Evolutionary conservation across 192 early-diverging fungal species (phyloP).

Genomic region (Backusella tuberculispora): DNA sequence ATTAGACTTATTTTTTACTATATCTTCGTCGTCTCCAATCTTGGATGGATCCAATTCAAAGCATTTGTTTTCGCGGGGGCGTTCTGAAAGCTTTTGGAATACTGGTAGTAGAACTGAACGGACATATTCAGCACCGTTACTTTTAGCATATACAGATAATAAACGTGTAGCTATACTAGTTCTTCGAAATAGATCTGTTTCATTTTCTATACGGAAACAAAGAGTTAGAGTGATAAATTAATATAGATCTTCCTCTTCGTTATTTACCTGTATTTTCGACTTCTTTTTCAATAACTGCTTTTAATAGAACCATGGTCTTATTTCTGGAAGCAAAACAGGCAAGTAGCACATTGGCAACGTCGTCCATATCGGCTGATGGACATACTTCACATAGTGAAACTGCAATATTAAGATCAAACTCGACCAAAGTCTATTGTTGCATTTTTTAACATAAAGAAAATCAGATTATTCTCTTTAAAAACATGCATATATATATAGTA

Average conservation of each 20-base stretch:
- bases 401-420: slow-evolving; percentile 64
- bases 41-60: slow-evolving; percentile 87
- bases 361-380: slow-evolving; percentile 73
- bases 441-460: neutral
- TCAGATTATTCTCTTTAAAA: neutral
- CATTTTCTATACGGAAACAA: slow-evolving; percentile 23
- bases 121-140: slow-evolving; percentile 67
- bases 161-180: slow-evolving; percentile 80
- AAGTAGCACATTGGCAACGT: slow-evolving; percentile 69
- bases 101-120: slow-evolving; percentile 63
- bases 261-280: slow-evolving; percentile 67
- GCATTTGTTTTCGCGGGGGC: slow-evolving; percentile 58
- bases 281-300: slow-evolving; percentile 69
- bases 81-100: slow-evolving; percentile 58
- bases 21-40: slow-evolving; percentile 56
- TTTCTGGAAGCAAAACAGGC: slow-evolving; percentile 69
- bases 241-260: neutral
- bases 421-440: slow-evolving; percentile 48
- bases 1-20: slow-evolving; percentile 66
- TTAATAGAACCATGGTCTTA: slow-evolving; percentile 61
- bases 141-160: slow-evolving; percentile 69
- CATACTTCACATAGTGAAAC: slow-evolving; percentile 78
- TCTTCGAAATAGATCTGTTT: slow-evolving; percentile 76
- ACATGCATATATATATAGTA: neutral
- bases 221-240: neutral